phyloP scores from a whole-genome alignment of 306 rosid genomes.

The Gastrolobium bilobum region DNA sequence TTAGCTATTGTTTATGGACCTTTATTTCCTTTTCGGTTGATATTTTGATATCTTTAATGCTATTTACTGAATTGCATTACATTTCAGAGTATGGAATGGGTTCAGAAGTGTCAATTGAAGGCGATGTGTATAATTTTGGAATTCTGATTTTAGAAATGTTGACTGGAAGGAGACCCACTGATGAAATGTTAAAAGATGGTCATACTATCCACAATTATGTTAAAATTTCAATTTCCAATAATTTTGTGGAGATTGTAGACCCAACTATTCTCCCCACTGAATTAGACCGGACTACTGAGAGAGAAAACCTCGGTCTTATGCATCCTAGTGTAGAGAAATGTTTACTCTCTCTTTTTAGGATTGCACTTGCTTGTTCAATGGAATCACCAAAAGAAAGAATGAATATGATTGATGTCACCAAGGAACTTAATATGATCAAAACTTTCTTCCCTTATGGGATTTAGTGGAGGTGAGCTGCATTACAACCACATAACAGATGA shows the following conservation, averaged over 20 bases:
- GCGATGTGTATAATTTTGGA: constrained; percentile 56
- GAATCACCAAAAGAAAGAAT: constrained; percentile 49
- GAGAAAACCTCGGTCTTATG: background rate
- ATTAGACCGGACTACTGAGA: no score
- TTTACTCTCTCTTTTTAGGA: constrained; percentile 37
- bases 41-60: no score
- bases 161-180: constrained; percentile 46
- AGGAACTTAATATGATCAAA: constrained; percentile 36
- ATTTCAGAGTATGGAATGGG: constrained; percentile 53
- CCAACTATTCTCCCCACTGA: background rate
- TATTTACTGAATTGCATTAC: background rate
- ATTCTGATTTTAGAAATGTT: constrained; percentile 56
- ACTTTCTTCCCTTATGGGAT: background rate
- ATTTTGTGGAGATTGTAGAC: constrained; percentile 39
- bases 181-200: constrained; percentile 51
- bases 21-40: no score
- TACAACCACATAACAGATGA: background rate
- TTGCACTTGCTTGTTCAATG: constrained; percentile 46
- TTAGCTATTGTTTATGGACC: no score
- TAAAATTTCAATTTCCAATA: constrained; percentile 31
- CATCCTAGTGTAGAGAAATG: constrained; percentile 17
- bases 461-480: background rate
- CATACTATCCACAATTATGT: constrained; percentile 45
- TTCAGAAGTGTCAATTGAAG: constrained; percentile 38
- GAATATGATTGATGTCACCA: constrained; percentile 33